A percentile compares a stretch with the other conserved stretches of the same genome.
These are phyloP conservation scores for Coniosporium tulheliwenetii DNA, from an alignment of 2,329 filamentous ascomycete species.

Conservation along the genomic window DNA sequence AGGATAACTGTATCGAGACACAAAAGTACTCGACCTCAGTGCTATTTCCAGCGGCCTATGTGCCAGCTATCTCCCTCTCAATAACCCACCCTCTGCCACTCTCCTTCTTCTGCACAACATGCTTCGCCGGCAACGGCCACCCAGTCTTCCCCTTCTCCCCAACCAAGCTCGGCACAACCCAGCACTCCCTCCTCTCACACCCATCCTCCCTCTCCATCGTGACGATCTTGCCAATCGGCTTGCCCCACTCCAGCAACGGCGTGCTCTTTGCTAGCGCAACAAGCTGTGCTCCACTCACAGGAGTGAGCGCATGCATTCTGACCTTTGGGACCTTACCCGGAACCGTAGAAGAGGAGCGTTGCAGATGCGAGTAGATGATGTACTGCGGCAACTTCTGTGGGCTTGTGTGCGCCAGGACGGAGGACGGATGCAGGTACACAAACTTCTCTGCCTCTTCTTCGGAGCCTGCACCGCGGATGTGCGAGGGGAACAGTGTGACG, in stretches of 20 bases:
- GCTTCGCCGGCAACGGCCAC: constrained; percentile 76
- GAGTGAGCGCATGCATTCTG: constrained; percentile 75
- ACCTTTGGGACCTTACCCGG: constrained; percentile 39
- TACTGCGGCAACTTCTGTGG: constrained; percentile 69
- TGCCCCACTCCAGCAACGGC: constrained; percentile 68
- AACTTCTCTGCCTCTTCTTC: constrained; percentile 41
- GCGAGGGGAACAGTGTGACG: constrained; percentile 61
- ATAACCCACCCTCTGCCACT: constrained; percentile 60
- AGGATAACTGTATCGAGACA: no score
- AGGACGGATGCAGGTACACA: constrained; percentile 80
- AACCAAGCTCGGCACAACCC: constrained; percentile 63
- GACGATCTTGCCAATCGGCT: constrained; percentile 72
- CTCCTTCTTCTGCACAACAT: constrained; percentile 66
- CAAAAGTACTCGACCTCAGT: no score
- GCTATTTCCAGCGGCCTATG: no score
- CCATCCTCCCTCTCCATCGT: constrained; percentile 31
- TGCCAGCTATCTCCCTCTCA: constrained; percentile 30
- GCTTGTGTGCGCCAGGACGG: constrained; percentile 54
- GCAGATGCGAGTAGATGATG: constrained; percentile 74
- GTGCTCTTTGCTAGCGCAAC: constrained; percentile 70
- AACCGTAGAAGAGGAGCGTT: constrained; percentile 34
- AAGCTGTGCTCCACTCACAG: constrained; percentile 61
- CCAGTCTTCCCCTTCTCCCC: constrained; percentile 53
- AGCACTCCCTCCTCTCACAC: constrained; percentile 52
- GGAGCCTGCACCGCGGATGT: constrained; percentile 22